Conservation (phyloP, 2,329 filamentous ascomycete species). For the Basipetospora chlamydospora region DNA sequence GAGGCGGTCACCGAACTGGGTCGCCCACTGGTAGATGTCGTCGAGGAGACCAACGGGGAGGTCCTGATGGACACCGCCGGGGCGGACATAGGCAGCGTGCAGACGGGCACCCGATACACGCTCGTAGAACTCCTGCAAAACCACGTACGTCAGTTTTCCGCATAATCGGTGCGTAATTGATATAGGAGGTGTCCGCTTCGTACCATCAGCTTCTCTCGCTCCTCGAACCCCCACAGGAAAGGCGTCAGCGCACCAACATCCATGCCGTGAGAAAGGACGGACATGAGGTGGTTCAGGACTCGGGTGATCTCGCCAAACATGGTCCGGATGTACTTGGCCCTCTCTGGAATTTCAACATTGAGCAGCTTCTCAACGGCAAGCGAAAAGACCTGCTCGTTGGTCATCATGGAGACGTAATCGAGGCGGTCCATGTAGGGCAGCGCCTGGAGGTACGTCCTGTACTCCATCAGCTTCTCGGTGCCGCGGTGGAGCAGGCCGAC, state of each 20-base stretch:
- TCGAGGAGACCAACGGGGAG: slow-evolving; percentile 86
- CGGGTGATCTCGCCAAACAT: slow-evolving; percentile 92
- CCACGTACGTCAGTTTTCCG: too few relatives aligned
- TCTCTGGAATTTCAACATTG: slow-evolving; percentile 87
- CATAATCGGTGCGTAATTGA: too few relatives aligned
- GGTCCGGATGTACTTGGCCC: slow-evolving; percentile 94
- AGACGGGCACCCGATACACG: slow-evolving; percentile 96
- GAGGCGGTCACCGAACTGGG: slow-evolving; percentile 94
- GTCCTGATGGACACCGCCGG: slow-evolving; percentile 92
- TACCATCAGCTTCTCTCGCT: slow-evolving; percentile 99
- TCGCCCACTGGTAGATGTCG: slow-evolving; percentile 99
- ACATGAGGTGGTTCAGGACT: slow-evolving; percentile 95
- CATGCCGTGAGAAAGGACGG: slow-evolving; percentile 92
- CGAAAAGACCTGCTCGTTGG: slow-evolving; percentile 95
- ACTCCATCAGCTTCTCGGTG: slow-evolving; percentile 99
- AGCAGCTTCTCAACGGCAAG: slow-evolving; percentile 95
- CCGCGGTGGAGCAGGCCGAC: slow-evolving; percentile 91
- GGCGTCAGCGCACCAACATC: slow-evolving; percentile 96
- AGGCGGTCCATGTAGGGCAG: slow-evolving; percentile 97
- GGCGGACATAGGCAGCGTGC: slow-evolving; percentile 91
- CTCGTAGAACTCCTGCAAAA: slow-evolving; percentile 99
- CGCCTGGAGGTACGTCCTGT: slow-evolving; percentile 97
- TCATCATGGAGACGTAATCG: slow-evolving; percentile 99
- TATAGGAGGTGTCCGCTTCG: too few relatives aligned
- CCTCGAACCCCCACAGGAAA: slow-evolving; percentile 98